Conservation (phyloP, 768 basidiomycete species). For the Russula earlei region DNA sequence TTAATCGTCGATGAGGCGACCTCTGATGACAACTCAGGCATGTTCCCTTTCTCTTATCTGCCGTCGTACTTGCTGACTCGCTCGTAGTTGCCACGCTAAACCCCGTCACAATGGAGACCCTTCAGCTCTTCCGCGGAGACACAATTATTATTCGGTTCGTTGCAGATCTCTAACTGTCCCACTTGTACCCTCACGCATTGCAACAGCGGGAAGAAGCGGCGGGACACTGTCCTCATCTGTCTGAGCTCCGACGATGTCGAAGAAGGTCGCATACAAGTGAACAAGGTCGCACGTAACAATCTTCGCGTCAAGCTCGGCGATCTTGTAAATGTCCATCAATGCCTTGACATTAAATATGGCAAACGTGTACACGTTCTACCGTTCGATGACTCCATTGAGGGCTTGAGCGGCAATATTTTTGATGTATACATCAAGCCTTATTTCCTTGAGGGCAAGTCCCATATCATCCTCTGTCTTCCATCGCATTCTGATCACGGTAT, state of each 20-base stretch:
- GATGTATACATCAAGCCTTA: constrained; percentile 99
- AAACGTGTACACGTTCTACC: constrained; percentile 95
- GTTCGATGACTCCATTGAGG: constrained; percentile 97
- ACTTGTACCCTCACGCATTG: neutral
- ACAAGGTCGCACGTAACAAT: constrained; percentile 99
- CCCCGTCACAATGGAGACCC: constrained; percentile 91
- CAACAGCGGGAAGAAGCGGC: constrained; percentile 88
- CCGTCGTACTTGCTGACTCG: neutral
- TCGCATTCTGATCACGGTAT: neutral
- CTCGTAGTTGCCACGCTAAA: constrained; percentile 83
- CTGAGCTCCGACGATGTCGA: constrained; percentile 93
- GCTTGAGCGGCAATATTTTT: constrained; percentile 95
- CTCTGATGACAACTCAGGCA: constrained; percentile 93
- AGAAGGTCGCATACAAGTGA: constrained; percentile 95
- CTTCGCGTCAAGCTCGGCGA: constrained; percentile 96
- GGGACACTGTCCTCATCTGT: constrained; percentile 96
- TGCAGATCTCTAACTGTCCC: neutral
- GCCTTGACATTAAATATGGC: constrained; percentile 97
- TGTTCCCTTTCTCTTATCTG: constrained; percentile 20
- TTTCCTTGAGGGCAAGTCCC: constrained; percentile 78
- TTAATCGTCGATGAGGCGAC: constrained; percentile 93
- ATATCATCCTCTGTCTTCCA: neutral
- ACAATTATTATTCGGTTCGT: constrained; percentile 85
- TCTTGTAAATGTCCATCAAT: constrained; percentile 91
- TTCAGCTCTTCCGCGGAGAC: constrained; percentile 93